Evolutionary conservation across 2,329 filamentous ascomycete genomes (phyloP).

Genomic region (Lasiodiplodia hormozganensis): DNA sequence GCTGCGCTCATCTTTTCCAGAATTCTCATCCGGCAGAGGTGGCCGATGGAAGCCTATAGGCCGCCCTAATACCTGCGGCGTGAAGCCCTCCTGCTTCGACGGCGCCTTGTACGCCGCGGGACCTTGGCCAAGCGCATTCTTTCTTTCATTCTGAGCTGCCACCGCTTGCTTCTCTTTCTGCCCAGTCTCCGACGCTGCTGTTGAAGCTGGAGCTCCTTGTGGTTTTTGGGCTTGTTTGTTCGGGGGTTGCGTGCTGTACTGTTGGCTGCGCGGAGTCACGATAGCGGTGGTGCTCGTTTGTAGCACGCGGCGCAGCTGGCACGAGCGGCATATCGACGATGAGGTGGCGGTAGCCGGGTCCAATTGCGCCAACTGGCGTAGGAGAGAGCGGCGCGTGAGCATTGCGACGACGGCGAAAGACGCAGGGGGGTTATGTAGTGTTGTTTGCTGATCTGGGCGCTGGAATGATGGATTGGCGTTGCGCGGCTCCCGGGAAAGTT

Average conservation of each 20-base stretch:
- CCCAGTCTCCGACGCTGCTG: not conserved
- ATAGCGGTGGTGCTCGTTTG: not conserved
- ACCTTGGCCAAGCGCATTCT: constrained; percentile 23
- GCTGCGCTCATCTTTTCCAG: constrained; percentile 73
- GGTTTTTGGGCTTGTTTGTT: not conserved
- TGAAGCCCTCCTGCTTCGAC: constrained; percentile 46
- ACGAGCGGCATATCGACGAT: constrained; percentile 11
- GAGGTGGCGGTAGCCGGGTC: not conserved
- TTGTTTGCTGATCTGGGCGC: not conserved
- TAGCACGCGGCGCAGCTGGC: constrained; percentile 17
- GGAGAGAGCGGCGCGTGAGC: constrained; percentile 16
- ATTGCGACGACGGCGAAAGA: not conserved
- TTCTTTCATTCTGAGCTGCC: not conserved
- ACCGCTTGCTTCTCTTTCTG: not conserved
- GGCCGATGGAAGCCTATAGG: constrained; percentile 83
- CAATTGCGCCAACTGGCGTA: constrained; percentile 1
- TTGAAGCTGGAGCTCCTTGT: not conserved
- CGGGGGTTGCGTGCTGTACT: not conserved
- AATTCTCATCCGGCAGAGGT: constrained; percentile 81
- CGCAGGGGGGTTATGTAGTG: not conserved
- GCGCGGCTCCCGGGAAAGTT: not conserved
- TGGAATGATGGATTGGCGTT: not conserved
- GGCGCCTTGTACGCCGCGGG: constrained; percentile 27
- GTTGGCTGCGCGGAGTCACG: not conserved
- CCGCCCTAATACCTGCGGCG: constrained; percentile 63